Base-by-base conservation (phyloP, 1,139 yeast species). In the Pichia sp. region DNA sequence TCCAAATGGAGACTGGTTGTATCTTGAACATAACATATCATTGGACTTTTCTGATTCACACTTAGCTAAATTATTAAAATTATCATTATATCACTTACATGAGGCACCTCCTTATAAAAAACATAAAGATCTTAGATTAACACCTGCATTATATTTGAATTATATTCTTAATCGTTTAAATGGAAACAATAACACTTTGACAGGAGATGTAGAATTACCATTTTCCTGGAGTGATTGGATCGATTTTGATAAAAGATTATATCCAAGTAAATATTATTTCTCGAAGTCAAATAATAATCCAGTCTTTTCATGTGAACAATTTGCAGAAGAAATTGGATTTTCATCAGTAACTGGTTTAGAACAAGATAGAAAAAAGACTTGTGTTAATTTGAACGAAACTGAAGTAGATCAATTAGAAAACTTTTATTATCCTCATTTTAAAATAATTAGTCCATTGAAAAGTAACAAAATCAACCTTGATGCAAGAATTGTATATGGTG, bases 201-300 rank as follows among this genome's bases (percentile, higher is more conserved):
- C 39, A n/a, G 29, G 25, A 4, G 24, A 43, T 4, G 51, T 53
- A 25, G 34, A 35, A 20, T 26, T 56, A 2, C 51, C 53, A 1
- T 60, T 61, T 45, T 43, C 49, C 9, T 61, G 65, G 65, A 32
- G 40, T 9, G 58, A 57, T 39, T 61, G 65, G 65, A 42, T 57
- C 9, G 52, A 59, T 48, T 41, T 59, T 39, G 54, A 56, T 29
- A 40, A 43, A 22, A 51, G 63, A 37, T 46, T 61, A 6, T 31
- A 39, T 20, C 60, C 60, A 11, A 50, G 50, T 36, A 39, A 32
- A 10, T 26, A 37, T 11, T 60, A 57, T 56, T 34, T 50, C 23
- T 28, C 30, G 1, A 23, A 34, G 2, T 43, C 51, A 42, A 24
- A 46, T 20, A 46, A 47, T 10, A 27, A 43, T 6, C 49, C 49